A percentile compares a stretch with the other conserved stretches of the same genome.
These are phyloP conservation scores for Globisporangium barbulae DNA, from an alignment of 352 stramenopile species.

Conservation along the genomic window DNA sequence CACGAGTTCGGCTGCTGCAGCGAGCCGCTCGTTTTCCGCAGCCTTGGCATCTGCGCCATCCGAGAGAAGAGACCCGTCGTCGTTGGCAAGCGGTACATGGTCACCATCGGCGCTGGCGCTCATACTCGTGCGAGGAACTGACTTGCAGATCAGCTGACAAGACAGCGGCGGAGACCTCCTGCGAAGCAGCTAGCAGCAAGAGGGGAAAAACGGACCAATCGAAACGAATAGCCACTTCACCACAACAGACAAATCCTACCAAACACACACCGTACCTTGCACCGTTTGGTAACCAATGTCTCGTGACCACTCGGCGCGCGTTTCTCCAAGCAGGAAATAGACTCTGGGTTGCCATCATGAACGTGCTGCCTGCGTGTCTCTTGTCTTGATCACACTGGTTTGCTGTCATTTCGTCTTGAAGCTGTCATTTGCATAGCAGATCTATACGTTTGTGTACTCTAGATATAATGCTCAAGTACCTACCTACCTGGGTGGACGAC, in stretches of 20 bases:
- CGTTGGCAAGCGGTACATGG: background rate
- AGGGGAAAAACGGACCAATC: background rate
- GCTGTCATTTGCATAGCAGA: background rate
- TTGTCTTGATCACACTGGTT: background rate
- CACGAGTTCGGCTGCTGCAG: conserved; percentile 2
- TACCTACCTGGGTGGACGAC: background rate
- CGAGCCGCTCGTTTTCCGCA: background rate
- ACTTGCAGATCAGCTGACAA: background rate
- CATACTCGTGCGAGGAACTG: conserved; percentile 3
- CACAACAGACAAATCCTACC: background rate
- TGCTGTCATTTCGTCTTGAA: background rate
- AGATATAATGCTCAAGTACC: background rate
- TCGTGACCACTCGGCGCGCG: background rate
- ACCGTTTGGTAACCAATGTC: background rate
- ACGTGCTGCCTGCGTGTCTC: background rate
- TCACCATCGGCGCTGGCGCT: conserved; percentile 6
- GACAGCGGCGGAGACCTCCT: background rate
- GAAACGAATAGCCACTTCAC: background rate
- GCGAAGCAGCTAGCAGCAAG: background rate
- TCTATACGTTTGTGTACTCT: background rate
- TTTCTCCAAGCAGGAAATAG: background rate
- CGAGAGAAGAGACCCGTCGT: background rate
- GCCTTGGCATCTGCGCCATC: background rate
- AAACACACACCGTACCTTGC: background rate
- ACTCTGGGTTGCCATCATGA: background rate